phyloP scores from a whole-genome alignment of 148 eudicot species.

The Chenopodium berlandieri region DNA sequence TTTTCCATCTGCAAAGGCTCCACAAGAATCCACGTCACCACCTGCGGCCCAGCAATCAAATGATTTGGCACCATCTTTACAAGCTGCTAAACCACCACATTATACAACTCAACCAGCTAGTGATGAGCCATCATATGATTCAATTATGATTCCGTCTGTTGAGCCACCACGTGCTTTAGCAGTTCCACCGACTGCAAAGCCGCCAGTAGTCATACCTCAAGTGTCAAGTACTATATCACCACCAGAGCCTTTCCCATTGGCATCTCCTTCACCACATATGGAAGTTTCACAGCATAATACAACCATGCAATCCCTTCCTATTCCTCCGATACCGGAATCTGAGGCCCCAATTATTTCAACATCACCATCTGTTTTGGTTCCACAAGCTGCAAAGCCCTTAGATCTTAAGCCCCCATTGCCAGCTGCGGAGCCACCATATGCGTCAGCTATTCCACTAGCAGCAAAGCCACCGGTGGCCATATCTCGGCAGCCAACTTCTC shows the following conservation, averaged over 20 bases:
- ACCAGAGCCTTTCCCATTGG: not conserved
- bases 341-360: too few species aligned
- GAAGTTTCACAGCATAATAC: slow-evolving; percentile 21
- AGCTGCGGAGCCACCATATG: slow-evolving; percentile 17
- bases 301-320: slow-evolving; percentile 14
- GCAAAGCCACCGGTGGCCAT: slow-evolving; percentile 5
- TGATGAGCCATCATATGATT: not conserved
- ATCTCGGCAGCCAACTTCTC: slow-evolving; percentile 4
- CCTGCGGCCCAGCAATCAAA: not conserved
- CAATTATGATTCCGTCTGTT: slow-evolving; percentile 15
- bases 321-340: too few species aligned
- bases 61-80: slow-evolving; percentile 14
- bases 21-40: slow-evolving; percentile 16
- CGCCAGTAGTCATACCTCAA: slow-evolving; percentile 11
- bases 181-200: slow-evolving; percentile 7
- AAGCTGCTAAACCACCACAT: slow-evolving; percentile 5
- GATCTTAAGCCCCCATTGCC: not conserved
- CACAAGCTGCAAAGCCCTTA: slow-evolving; percentile 10
- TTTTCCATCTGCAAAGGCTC: slow-evolving; percentile 7
- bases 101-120: slow-evolving; percentile 1
- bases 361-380: slow-evolving; percentile 14
- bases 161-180: slow-evolving; percentile 17
- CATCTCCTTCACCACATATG: slow-evolving; percentile 14
- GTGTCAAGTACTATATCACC: slow-evolving; percentile 2
- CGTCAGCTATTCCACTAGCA: slow-evolving; percentile 11